Percentiles rank a stretch among this genome's conserved stretches.
These are phyloP conservation scores for Paramecium sonneborni DNA, from an alignment of 73 alveolate genomes.

Conservation along the genomic window DNA sequence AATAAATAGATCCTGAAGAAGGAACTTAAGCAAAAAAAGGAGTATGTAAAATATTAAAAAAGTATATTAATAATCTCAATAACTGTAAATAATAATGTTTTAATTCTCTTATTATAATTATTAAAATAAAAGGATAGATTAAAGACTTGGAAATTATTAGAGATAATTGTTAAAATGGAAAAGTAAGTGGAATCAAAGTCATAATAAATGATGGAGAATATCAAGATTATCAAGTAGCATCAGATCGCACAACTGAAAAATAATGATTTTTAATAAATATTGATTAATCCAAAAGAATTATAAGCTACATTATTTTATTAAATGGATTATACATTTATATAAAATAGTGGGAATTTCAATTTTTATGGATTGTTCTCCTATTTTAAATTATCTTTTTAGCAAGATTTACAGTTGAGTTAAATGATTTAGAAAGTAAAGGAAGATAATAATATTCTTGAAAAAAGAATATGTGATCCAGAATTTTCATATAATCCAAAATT, in stretches of 20 bases:
- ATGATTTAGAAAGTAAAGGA: background rate
- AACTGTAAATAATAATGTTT: conserved; percentile 10
- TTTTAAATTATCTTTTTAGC: background rate
- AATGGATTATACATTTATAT: background rate
- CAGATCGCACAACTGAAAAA: background rate
- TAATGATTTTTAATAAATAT: background rate
- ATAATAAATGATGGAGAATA: background rate
- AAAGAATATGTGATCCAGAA: background rate
- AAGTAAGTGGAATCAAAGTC: background rate
- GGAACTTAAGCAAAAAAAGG: conserved; percentile 14
- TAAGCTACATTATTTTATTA: background rate
- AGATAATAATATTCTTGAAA: background rate
- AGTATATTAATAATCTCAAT: conserved; percentile 18
- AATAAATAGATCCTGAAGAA: background rate
- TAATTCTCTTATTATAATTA: conserved; percentile 7
- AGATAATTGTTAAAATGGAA: background rate
- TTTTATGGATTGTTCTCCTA: conserved; percentile 14
- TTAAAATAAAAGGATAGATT: conserved; percentile 38
- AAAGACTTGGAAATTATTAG: conserved; percentile 6
- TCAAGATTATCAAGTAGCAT: background rate
- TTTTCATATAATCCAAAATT: background rate
- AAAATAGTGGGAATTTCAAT: background rate
- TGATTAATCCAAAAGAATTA: background rate
- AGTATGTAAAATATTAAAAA: background rate
- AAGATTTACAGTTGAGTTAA: background rate